Evolutionary conservation across 164 flowering plant species (phyloP).

Genomic region (Magnolia sinica): DNA sequence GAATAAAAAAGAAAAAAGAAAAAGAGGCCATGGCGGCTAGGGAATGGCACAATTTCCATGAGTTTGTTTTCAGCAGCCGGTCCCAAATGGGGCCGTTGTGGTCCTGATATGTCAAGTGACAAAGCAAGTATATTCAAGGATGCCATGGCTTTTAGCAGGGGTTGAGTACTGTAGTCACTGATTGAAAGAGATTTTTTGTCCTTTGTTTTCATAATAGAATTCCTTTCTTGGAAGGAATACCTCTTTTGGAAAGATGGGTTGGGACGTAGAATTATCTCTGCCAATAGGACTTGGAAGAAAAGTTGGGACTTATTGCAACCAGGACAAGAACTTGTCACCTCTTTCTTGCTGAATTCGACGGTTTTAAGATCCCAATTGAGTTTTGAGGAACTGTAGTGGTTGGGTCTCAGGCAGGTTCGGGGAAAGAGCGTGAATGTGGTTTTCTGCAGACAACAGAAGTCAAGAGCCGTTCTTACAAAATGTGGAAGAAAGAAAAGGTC

Average conservation of each 20-base stretch:
- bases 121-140: neutral
- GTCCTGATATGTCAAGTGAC: neutral
- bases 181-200: neutral
- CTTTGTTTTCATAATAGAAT: neutral
- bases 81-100: neutral
- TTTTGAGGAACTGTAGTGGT: neutral
- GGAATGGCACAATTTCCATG: neutral
- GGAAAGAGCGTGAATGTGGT: neutral
- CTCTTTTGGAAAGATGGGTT: neutral
- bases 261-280: neutral
- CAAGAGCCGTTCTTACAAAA: neutral
- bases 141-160: neutral
- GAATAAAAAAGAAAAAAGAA: neutral
- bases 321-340: neutral
- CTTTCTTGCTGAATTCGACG: neutral
- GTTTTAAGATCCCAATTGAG: neutral
- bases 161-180: neutral
- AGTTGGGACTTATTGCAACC: neutral
- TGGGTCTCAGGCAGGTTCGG: neutral
- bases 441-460: neutral
- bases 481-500: neutral
- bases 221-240: neutral
- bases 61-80: slow-evolving; percentile 5
- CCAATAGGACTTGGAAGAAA: neutral
- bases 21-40: neutral